Evolutionary conservation across 2,329 filamentous ascomycete genomes (phyloP).

Genomic region (Aspergillus viridinutans): DNA sequence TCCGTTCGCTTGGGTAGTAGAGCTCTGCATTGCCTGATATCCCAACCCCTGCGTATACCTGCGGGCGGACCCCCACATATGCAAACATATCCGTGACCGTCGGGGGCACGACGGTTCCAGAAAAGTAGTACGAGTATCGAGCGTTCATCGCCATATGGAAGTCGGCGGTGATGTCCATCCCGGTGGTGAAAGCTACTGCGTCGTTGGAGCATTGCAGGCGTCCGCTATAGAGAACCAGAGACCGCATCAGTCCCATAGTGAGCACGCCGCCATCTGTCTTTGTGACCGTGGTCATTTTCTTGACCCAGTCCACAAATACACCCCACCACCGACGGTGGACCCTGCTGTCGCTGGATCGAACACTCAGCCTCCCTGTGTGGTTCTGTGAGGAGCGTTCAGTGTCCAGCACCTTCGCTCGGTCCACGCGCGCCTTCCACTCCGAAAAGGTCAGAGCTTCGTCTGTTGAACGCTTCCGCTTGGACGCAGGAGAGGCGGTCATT

Average conservation of each 20-base stretch:
- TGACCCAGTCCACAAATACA: conserved; percentile 8
- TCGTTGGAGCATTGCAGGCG: conserved; percentile 7
- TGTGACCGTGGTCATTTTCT: conserved; percentile 9
- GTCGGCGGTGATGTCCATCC: conserved; percentile 13
- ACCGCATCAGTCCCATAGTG: conserved; percentile 1
- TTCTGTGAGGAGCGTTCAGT: neutral
- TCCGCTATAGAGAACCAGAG: conserved; percentile 4
- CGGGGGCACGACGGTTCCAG: conserved; percentile 18
- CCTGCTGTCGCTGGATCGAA: neutral
- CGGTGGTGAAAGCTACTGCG: conserved; percentile 6
- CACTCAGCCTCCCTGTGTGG: neutral
- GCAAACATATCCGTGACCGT: conserved; percentile 8
- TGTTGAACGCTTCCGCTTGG: conserved; percentile 5
- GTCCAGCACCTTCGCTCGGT: conserved; percentile 1
- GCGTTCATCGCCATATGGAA: conserved; percentile 18
- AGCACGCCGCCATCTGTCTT: conserved; percentile 6
- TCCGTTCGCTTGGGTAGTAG: conserved; percentile 9
- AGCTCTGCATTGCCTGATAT: conserved; percentile 14
- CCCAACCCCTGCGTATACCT: conserved; percentile 8
- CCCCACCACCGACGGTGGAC: conserved; percentile 9
- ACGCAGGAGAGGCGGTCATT: conserved; percentile 9
- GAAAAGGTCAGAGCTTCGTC: neutral
- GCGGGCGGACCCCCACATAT: conserved; percentile 12
- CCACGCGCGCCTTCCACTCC: neutral
- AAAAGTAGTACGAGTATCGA: conserved; percentile 22